A percentile compares a stretch with the other conserved stretches of the same genome.
phyloP scores from a whole-genome alignment of 1,284 basidiomycete genomes.

The Cutaneotrichosporon cutaneum region DNA sequence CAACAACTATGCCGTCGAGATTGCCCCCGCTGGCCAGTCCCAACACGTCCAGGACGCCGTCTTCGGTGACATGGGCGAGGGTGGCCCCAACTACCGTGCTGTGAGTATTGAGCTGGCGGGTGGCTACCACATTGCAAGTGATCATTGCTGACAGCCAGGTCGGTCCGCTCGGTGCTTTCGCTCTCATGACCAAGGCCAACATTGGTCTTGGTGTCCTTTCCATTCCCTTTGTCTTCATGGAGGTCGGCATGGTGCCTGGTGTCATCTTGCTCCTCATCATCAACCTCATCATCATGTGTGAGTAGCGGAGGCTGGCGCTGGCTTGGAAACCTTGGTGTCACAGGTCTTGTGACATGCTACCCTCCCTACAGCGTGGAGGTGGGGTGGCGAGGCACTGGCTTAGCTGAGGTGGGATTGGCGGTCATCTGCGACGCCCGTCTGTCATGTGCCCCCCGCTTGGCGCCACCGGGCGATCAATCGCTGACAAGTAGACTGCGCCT shows the following conservation, averaged over 20 bases:
- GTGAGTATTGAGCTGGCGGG: conserved; percentile 22
- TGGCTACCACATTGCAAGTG: neutral
- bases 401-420: neutral
- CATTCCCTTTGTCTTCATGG: conserved; percentile 38
- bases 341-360: no score
- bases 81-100: conserved; percentile 38
- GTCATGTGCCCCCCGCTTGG: neutral
- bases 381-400: neutral
- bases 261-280: conserved; percentile 38
- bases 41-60: conserved; percentile 29
- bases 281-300: conserved; percentile 36
- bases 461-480: neutral
- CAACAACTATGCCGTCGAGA: conserved; percentile 20
- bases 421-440: neutral
- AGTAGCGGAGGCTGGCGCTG: conserved; percentile 13
- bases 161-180: conserved; percentile 25
- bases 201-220: conserved; percentile 44
- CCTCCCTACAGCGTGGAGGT: neutral
- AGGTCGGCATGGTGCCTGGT: conserved; percentile 40
- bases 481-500: conserved; percentile 23
- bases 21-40: conserved; percentile 19
- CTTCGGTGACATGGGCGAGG: conserved; percentile 33
- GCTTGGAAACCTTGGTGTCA: no score
- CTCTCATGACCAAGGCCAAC: conserved; percentile 38
- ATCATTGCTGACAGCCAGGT: conserved; percentile 10